Evolutionary conservation across 1,139 yeast species (phyloP), one percentile per base, ranked within the genome.

Genomic region (Diutina neorugosa): DNA sequence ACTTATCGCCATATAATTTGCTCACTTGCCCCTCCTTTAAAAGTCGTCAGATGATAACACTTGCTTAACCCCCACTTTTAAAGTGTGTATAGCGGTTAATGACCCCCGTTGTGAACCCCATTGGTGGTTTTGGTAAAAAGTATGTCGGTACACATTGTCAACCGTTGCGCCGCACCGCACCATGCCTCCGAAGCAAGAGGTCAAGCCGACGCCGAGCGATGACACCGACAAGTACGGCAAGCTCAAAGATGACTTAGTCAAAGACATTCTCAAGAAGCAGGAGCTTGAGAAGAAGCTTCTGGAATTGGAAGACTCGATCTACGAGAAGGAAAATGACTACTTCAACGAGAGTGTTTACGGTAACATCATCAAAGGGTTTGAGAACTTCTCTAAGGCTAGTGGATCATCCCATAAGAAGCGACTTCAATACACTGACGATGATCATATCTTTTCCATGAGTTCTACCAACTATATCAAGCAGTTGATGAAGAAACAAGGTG

Each of bases 331-430:
- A 65, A 82, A 86, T 6, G 80, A 80, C 34, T 91, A 93, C 64
- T 79, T 93, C 54, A 80, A 84, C 53, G 91, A 86, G 55, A 67
- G 74, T 59, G 69, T 76, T 9, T 80, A 81, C 55, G 96, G 96
- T 0, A 89, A 89, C 64, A 84, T 93, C 40, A 86, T 90, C 40
- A 85, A 85, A 59, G 98, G 98, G 0, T 91, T 90, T 63, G 97
- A 91, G 55, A 85, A 82, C 61, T 86, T 87, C 64, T 74, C 84
- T 53, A 87, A 86, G 63, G 55, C 55, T 20, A 52, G 56, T 19
- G 61, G 64, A 51, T 69, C 69, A 53, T 73, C 75, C 53, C 75
- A 73, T 61, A 80, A 78, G 65, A 77, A 79, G 61, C 76, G 81
- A 59, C 70, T 79, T 18, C 73, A 74, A 8, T 81, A 84, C 64